Base-by-base conservation (phyloP, 129 eudicot genomes). In the Escallonia herrerae region DNA sequence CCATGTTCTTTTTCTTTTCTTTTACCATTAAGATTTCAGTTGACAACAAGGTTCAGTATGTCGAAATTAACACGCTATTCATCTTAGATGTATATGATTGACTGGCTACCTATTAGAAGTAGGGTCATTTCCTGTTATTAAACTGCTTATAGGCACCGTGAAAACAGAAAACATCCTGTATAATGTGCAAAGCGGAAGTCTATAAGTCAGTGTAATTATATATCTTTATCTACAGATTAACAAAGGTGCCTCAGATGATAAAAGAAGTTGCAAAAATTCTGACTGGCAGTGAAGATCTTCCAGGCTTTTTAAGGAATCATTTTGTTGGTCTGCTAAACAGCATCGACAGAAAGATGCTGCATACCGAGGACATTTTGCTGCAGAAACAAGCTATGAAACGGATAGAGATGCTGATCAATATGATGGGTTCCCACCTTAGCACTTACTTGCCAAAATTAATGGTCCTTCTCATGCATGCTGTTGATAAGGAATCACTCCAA, bases 381-480 rank as follows among this genome's bases (percentile, higher is more conserved):
- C 99, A 94, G 79, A 86, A 82, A 65, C 99, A 86, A 78, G 99
- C 97, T 62, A 84, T 91, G 51, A 76, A 79, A 77, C 81, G 99
- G 43, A 94, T 94, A 65, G 93, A 94, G 65, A 75, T 94, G 95
- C 79, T 94, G 78, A 89, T 89, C 13, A 80, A 71, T 62, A 77
- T 94, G 95, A 94, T 94, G 96, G 99, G 99, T 48, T 65, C 90
- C 81, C 97, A 94, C 67, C 97, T 94, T 47, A 80, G 93, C 78
- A 86, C 96, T 5, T 84, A 89, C 60, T 95, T 86, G 63, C 99
- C 99, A 67, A 94, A 94, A 80, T 81, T 94, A 56, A 94, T 94
- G 97, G 99, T 94, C 62, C 97, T 94, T 75, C 84, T 94, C 72
- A 89, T 94, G 99, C 95, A 94, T 74, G 84, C 90, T 15, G 79